A percentile compares a stretch with the other conserved stretches of the same genome.
These are phyloP conservation scores for Rhynchosporium agropyri DNA, from an alignment of 2,329 filamentous ascomycete genomes.

Conservation along the genomic window DNA sequence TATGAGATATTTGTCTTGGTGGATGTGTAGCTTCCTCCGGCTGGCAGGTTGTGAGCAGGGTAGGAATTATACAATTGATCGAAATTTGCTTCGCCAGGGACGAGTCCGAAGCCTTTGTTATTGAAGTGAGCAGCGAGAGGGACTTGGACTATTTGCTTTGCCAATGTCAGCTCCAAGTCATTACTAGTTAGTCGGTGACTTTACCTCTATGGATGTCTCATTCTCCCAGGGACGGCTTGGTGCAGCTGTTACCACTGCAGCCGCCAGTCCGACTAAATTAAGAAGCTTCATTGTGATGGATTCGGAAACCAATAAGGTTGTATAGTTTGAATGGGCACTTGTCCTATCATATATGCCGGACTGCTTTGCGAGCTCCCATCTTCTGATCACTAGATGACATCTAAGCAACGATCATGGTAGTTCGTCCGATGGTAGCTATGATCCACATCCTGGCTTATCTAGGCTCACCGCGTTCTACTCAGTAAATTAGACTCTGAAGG, in stretches of 20 bases:
- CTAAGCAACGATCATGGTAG: constrained; percentile 8
- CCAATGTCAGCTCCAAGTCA: neutral
- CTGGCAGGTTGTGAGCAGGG: constrained; percentile 42
- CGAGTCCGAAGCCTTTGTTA: constrained; percentile 51
- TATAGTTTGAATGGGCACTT: neutral
- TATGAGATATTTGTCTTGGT: constrained; percentile 48
- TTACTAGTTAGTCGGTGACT: neutral
- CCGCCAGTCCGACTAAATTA: constrained; percentile 5
- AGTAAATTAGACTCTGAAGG: constrained; percentile 13
- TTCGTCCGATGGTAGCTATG: constrained; percentile 6
- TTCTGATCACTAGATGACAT: neutral
- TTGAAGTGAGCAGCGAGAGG: constrained; percentile 47
- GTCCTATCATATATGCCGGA: constrained; percentile 2
- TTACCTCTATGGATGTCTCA: constrained; percentile 20
- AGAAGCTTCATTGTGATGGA: constrained; percentile 13
- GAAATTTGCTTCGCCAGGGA: constrained; percentile 51
- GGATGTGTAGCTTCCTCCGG: constrained; percentile 45
- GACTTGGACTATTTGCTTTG: constrained; percentile 31
- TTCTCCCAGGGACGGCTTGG: constrained; percentile 21
- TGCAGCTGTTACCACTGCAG: constrained; percentile 23
- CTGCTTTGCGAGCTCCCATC: constrained; percentile 1
- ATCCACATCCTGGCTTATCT: constrained; percentile 3
- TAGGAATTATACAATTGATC: constrained; percentile 49
- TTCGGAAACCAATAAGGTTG: neutral
- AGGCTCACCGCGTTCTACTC: constrained; percentile 13